Base-by-base conservation (phyloP, 2,329 filamentous ascomycete genomes). In the Gaeumannomyces tritici region DNA sequence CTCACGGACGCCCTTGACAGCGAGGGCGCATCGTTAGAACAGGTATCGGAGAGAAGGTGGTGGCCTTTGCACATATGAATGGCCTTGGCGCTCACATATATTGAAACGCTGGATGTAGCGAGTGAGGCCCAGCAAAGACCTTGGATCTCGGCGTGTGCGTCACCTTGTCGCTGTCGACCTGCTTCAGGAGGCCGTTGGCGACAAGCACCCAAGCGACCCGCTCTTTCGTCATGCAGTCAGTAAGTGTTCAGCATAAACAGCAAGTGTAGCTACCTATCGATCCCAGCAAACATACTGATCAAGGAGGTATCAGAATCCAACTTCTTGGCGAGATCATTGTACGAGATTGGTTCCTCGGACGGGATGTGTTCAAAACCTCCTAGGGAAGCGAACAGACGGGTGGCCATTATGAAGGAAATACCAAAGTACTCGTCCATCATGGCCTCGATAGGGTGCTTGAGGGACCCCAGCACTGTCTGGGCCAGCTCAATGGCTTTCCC, bases 291-390 rank as follows among this genome's bases (percentile, higher is more conserved):
- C 29, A 61, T 66, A 69, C 67, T 63, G 55, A 74, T 70, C 2
- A 75, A 64, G 1, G 62, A 47, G 1, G 59, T 61, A 21, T 77
- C 71, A 1, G 69, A 70, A 0, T 67, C 62, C 2, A 73, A 29
- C 11, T 68, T 68, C 7, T 61, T 60, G 0, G 73, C 73, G 6
- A 77, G 65, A 0, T 72, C 67, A 0, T 57, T 54, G 61, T 70
- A 70, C 8, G 69, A 67, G 18, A 74, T 71, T 1, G 63, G 35
- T 1, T 66, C 71, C 0, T 67, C 66, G 2, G 59, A 21, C 0
- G 73, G 72, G 26, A 77, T 72, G 1, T 63, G 57, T 8, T 72
- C 70, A 59, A 75, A 74, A 0, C 65, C 69, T 11, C 68, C 66
- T 71, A 73, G 74, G 51, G 70, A 66, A 31, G 70, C 63, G 60